Evolutionary conservation across 805 yeast genomes (phyloP).

Genomic region (Saccharomyces mikatae): DNA sequence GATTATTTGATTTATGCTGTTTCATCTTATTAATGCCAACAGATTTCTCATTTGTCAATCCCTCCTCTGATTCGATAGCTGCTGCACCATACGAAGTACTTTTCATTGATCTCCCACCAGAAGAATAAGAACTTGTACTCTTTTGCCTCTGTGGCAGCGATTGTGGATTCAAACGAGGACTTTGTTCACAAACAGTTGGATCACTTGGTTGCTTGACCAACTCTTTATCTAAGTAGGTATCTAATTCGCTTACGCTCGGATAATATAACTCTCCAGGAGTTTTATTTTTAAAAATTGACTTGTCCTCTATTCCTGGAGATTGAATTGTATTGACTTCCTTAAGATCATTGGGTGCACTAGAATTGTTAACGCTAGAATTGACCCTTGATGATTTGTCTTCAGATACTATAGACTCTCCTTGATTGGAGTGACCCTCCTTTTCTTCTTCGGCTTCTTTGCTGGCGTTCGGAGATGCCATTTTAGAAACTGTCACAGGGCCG

Average conservation of each 20-base stretch:
- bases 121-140: conserved; percentile 18
- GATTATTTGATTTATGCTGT: conserved; percentile 30
- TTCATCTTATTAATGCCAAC: conserved; percentile 5
- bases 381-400: conserved; percentile 4
- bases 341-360: conserved; percentile 1
- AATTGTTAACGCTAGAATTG: conserved; percentile 1
- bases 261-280: conserved; percentile 5
- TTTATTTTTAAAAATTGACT: neutral
- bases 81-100: conserved; percentile 3
- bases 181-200: neutral
- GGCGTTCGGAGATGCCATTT: neutral
- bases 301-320: conserved; percentile 2
- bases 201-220: neutral
- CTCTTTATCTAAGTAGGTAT: conserved; percentile 3
- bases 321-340: conserved; percentile 6
- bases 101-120: conserved; percentile 11
- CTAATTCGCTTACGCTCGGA: conserved; percentile 21
- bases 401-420: conserved; percentile 4
- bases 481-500: neutral
- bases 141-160: conserved; percentile 13
- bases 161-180: conserved; percentile 5
- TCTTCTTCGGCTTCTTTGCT: neutral
- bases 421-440: neutral
- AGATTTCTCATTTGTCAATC: conserved; percentile 3
- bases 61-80: conserved; percentile 5